A percentile compares a stretch with the other conserved stretches of the same genome.
Evolutionary conservation across 2,329 filamentous ascomycete genomes (phyloP).

Genomic region (Colletotrichum gloeosporioides): DNA sequence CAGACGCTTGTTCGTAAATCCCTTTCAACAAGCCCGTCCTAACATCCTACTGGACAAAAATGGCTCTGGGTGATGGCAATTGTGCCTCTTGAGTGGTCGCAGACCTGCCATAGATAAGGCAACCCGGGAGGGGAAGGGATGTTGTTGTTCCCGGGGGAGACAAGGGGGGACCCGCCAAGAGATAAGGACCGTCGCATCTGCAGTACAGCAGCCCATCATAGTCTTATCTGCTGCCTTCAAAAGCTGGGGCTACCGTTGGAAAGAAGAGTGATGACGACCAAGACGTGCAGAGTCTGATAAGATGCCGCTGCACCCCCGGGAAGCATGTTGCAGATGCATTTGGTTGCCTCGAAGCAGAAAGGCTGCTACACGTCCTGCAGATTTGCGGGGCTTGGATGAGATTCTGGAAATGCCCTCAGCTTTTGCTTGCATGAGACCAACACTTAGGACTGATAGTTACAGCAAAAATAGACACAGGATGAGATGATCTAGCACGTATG

Average conservation of each 20-base stretch:
- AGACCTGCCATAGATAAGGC: constrained; percentile 2
- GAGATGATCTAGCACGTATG: neutral
- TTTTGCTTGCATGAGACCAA: neutral
- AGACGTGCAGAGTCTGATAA: neutral
- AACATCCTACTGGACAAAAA: neutral
- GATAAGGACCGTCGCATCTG: constrained; percentile 14
- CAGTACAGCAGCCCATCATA: neutral
- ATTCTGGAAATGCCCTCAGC: neutral
- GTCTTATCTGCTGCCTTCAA: neutral
- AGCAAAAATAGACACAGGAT: neutral
- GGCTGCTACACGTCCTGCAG: constrained; percentile 2
- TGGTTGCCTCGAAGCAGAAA: constrained; percentile 13
- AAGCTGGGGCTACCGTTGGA: neutral
- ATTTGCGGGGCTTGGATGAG: neutral
- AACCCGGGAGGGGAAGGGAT: neutral
- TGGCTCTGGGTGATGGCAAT: neutral
- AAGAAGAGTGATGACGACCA: neutral
- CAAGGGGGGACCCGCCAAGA: constrained; percentile 13
- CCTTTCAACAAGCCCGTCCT: neutral
- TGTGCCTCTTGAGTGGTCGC: neutral
- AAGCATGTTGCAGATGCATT: neutral
- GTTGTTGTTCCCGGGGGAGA: neutral
- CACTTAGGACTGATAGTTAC: neutral
- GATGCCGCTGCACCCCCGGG: neutral
- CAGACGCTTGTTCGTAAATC: neutral